A percentile compares a stretch with the other conserved stretches of the same genome.
These are phyloP conservation scores for Acer saccharum DNA, from an alignment of 345 rosid species.

Conservation along the genomic window DNA sequence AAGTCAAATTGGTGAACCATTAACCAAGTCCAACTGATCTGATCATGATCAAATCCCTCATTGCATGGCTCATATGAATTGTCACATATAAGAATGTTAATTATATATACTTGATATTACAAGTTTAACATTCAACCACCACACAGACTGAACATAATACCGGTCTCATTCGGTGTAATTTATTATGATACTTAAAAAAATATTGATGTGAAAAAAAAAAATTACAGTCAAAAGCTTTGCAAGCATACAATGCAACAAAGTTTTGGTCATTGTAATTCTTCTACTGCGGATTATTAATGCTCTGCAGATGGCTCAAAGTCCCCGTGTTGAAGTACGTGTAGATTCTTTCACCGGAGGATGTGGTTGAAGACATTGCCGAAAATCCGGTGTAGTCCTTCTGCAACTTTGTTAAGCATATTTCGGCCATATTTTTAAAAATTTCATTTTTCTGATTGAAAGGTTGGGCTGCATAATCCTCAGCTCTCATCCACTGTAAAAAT, in stretches of 20 bases:
- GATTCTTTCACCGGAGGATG: slow-evolving; percentile 50
- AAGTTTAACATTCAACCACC: too few relatives aligned
- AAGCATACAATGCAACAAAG: background rate
- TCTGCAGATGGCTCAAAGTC: slow-evolving; percentile 6
- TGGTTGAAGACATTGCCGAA: slow-evolving; percentile 33
- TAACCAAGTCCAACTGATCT: too few relatives aligned
- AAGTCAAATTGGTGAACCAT: too few relatives aligned
- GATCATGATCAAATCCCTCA: too few relatives aligned
- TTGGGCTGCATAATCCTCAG: slow-evolving; percentile 65
- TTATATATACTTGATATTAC: too few relatives aligned
- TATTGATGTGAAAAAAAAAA: too few relatives aligned
- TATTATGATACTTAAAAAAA: too few relatives aligned
- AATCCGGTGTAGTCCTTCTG: slow-evolving; percentile 56
- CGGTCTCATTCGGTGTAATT: too few relatives aligned
- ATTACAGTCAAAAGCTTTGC: background rate
- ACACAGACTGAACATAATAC: too few relatives aligned
- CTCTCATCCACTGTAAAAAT: slow-evolving; percentile 65
- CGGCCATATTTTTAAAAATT: slow-evolving; percentile 51
- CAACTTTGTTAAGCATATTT: slow-evolving; percentile 55
- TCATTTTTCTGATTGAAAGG: slow-evolving; percentile 42
- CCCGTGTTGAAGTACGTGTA: slow-evolving; percentile 52
- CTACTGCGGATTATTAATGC: background rate
- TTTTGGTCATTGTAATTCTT: slow-evolving; percentile 5
- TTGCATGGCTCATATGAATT: too few relatives aligned
- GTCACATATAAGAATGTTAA: too few relatives aligned